Percentiles rank a stretch among this genome's conserved stretches.
Evolutionary conservation across 164 flowering plant species (phyloP).

Genomic region (Dillenia suffruticosa): DNA sequence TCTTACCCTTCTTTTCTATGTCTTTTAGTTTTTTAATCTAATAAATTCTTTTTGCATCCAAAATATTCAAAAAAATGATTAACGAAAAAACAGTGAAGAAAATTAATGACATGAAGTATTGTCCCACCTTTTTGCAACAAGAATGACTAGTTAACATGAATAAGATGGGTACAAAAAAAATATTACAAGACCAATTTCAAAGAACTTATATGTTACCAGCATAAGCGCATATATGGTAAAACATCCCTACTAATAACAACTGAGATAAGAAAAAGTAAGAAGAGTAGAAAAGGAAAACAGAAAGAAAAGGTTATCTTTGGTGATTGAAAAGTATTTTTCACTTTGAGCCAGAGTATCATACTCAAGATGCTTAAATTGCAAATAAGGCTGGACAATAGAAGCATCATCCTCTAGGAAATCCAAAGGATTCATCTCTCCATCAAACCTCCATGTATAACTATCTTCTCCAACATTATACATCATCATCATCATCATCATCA

Average conservation of each 20-base stretch:
- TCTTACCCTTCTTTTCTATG: too few relatives aligned
- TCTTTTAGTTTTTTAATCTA: too few relatives aligned
- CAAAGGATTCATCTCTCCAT: slow-evolving; percentile 50
- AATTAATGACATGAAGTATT: too few relatives aligned
- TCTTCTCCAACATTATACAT: slow-evolving; percentile 26
- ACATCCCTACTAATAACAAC: neutral
- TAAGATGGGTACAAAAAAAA: too few relatives aligned
- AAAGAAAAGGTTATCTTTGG: slow-evolving; percentile 7
- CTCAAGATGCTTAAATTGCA: slow-evolving; percentile 56
- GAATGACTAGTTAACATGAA: too few relatives aligned
- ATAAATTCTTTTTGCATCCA: too few relatives aligned
- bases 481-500: slow-evolving; percentile 33
- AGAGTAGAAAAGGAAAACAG: neutral
- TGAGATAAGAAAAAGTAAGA: neutral
- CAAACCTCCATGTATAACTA: slow-evolving; percentile 30
- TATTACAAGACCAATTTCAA: neutral
- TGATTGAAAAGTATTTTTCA: slow-evolving; percentile 36
- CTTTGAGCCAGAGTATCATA: slow-evolving; percentile 65
- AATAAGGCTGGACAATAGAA: slow-evolving; percentile 35
- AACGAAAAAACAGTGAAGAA: too few relatives aligned
- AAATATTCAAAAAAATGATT: too few relatives aligned
- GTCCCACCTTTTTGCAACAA: too few relatives aligned
- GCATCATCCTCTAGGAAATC: slow-evolving; percentile 43
- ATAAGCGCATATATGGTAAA: neutral
- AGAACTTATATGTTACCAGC: neutral